A percentile compares a stretch with the other conserved stretches of the same genome.
These are phyloP conservation scores for Aspergillus hiratsukae DNA, from an alignment of 2,329 filamentous ascomycete genomes.

Conservation along the genomic window DNA sequence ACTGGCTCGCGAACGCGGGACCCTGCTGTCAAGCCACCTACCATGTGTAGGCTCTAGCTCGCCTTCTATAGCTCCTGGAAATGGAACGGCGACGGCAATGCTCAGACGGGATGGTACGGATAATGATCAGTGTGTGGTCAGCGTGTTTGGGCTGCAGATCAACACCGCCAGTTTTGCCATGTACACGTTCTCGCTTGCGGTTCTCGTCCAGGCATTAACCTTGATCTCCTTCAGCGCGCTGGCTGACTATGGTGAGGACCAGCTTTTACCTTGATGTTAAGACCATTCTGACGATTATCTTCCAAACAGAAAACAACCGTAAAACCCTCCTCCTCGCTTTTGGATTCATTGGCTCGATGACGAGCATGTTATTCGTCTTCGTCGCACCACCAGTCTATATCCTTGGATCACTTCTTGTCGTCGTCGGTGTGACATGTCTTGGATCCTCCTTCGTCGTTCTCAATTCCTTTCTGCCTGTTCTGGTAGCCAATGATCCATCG, in stretches of 20 bases:
- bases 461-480: slow-evolving; percentile 83
- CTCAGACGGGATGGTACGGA: slow-evolving; percentile 16
- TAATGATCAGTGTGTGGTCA: slow-evolving; percentile 30
- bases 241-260: slow-evolving; percentile 71
- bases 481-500: slow-evolving; percentile 74
- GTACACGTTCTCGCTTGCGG: slow-evolving; percentile 80
- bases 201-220: slow-evolving; percentile 76
- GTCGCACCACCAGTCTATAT: slow-evolving; percentile 71
- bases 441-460: slow-evolving; percentile 87
- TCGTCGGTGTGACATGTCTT: slow-evolving; percentile 83
- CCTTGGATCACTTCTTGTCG: slow-evolving; percentile 72
- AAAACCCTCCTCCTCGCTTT: slow-evolving; percentile 79
- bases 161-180: slow-evolving; percentile 40
- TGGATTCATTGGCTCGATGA: slow-evolving; percentile 69
- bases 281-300: slow-evolving; percentile 1
- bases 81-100: slow-evolving; percentile 12
- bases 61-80: slow-evolving; percentile 12
- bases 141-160: slow-evolving; percentile 28
- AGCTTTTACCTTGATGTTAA: slow-evolving; percentile 25
- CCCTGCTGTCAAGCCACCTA: slow-evolving; percentile 53
- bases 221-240: slow-evolving; percentile 63
- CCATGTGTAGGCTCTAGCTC: slow-evolving; percentile 27
- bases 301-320: slow-evolving; percentile 48
- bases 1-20: slow-evolving; percentile 83
- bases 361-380: slow-evolving; percentile 82